phyloP scores from a whole-genome alignment of 2,329 filamentous ascomycete genomes.

The Paraconiothyrium brasiliense region DNA sequence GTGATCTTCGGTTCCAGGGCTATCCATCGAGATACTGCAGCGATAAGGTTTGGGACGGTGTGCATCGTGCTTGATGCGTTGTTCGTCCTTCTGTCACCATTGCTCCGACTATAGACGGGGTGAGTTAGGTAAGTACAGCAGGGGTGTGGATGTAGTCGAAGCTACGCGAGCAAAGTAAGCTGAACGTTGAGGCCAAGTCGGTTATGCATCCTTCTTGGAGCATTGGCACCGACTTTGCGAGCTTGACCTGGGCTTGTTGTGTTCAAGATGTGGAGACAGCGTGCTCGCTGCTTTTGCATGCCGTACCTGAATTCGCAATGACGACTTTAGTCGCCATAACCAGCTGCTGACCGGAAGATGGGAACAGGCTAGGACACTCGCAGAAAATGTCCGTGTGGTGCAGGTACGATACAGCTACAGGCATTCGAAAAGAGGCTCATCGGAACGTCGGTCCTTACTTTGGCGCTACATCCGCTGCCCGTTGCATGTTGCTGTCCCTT shows the following conservation, averaged over 20 bases:
- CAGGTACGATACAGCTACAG: slow-evolving; percentile 28
- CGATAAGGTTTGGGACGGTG: slow-evolving; percentile 32
- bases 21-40: slow-evolving; percentile 21
- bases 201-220: slow-evolving; percentile 20
- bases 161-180: slow-evolving; percentile 20
- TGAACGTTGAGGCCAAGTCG: slow-evolving; percentile 23
- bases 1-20: slow-evolving; percentile 20
- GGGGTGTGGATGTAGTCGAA: slow-evolving; percentile 21
- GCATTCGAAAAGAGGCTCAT: slow-evolving; percentile 26
- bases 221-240: slow-evolving; percentile 18
- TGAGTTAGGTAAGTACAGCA: slow-evolving; percentile 29
- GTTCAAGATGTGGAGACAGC: slow-evolving; percentile 24
- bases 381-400: slow-evolving; percentile 39
- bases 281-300: slow-evolving; percentile 37
- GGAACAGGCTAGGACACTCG: slow-evolving; percentile 28
- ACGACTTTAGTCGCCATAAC: slow-evolving; percentile 7
- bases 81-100: slow-evolving; percentile 22
- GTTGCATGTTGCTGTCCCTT: slow-evolving; percentile 14
- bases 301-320: slow-evolving; percentile 11
- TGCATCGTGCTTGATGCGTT: slow-evolving; percentile 29
- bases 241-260: slow-evolving; percentile 13
- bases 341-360: slow-evolving; percentile 36
- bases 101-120: slow-evolving; percentile 28
- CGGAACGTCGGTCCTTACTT: slow-evolving; percentile 43
- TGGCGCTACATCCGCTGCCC: slow-evolving; percentile 10